Evolutionary conservation across 257 asterid genomes (phyloP).

Genomic region (Ehretia macrophylla): DNA sequence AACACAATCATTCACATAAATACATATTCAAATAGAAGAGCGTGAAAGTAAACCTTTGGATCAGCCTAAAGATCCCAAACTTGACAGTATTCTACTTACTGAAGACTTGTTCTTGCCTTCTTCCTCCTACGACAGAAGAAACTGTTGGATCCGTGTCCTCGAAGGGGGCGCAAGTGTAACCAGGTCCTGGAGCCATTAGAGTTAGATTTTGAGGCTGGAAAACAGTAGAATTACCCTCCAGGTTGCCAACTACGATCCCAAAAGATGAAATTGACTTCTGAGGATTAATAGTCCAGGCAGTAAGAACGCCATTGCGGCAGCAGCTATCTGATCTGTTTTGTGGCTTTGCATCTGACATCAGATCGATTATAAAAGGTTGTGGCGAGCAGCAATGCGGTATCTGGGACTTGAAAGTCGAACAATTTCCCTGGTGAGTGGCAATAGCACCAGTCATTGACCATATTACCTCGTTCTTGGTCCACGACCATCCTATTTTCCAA

Average conservation of each 20-base stretch:
- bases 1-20: too few relatives aligned
- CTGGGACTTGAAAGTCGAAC: constrained; percentile 42
- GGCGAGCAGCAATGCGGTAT: constrained; percentile 56
- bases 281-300: constrained; percentile 46
- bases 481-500: constrained; percentile 70
- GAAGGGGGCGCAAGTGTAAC: constrained; percentile 52
- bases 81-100: constrained; percentile 34
- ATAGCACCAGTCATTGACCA: constrained; percentile 63
- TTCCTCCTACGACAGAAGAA: constrained; percentile 45
- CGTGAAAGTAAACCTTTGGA: too few relatives aligned
- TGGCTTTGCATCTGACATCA: constrained; percentile 34
- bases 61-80: background rate
- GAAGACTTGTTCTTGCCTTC: constrained; percentile 59
- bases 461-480: constrained; percentile 47
- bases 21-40: too few relatives aligned
- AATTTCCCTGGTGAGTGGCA: constrained; percentile 53
- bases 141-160: constrained; percentile 46
- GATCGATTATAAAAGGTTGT: constrained; percentile 44
- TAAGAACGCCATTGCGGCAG: constrained; percentile 52
- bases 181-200: constrained; percentile 58
- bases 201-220: constrained; percentile 43
- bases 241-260: constrained; percentile 50
- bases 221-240: constrained; percentile 37
- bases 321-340: constrained; percentile 35
- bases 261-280: constrained; percentile 41